phyloP scores from a whole-genome alignment of 1,139 yeast genomes.

The Debaryomyces fabryi region DNA sequence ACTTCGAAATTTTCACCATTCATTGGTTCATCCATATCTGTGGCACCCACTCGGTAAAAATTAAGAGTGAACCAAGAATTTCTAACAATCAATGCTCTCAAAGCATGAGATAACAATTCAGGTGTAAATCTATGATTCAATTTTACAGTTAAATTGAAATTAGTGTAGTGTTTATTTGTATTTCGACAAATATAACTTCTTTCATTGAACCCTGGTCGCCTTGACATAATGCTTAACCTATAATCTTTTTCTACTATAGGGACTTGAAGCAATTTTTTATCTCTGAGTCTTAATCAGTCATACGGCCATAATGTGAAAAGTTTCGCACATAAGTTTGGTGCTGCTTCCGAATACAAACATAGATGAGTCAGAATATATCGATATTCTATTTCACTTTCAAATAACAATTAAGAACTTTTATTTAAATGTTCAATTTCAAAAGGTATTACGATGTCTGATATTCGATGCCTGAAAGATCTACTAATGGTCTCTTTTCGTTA shows the following conservation, averaged over 20 bases:
- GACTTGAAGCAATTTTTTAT: too few relatives aligned
- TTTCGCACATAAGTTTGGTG: too few relatives aligned
- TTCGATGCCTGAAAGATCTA: background rate
- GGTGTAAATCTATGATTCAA: slow-evolving; percentile 22
- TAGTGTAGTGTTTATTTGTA: slow-evolving; percentile 25
- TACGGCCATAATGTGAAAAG: background rate
- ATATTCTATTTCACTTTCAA: background rate
- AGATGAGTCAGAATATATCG: background rate
- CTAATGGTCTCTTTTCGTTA: background rate
- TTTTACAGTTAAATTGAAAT: slow-evolving; percentile 30
- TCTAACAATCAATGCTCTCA: slow-evolving; percentile 20
- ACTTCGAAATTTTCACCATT: slow-evolving; percentile 21
- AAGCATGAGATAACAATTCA: slow-evolving; percentile 26
- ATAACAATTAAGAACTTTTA: too few relatives aligned
- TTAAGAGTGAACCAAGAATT: background rate
- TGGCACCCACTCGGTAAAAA: background rate
- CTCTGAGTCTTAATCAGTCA: background rate
- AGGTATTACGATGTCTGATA: background rate
- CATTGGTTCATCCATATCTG: slow-evolving; percentile 15
- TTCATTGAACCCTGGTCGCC: slow-evolving; percentile 21
- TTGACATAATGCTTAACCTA: background rate
- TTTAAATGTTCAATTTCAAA: too few relatives aligned
- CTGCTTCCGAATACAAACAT: background rate
- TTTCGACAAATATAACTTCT: slow-evolving; percentile 31
- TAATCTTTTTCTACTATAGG: too few relatives aligned